Evolutionary conservation across 345 rosid genomes (phyloP), one percentile per base, ranked within the genome.

Genomic region (Camelina neglecta): DNA sequence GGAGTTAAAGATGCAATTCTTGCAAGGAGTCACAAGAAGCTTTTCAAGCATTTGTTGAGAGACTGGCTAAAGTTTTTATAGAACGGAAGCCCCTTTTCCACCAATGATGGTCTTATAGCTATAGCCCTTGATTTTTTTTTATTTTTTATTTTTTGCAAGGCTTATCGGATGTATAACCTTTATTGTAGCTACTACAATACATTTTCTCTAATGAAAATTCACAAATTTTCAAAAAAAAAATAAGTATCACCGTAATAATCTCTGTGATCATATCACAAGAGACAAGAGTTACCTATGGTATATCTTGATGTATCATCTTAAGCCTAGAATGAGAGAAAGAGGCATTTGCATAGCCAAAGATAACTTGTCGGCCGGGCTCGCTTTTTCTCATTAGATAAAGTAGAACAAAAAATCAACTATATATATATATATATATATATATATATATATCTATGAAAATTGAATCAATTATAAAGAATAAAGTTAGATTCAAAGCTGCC

Each of bases 241-340:
- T n/a, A n/a, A n/a, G n/a, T n/a, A 18, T 7, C 13, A 8, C 9
- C 10, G 2, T 8, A 58, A 2, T 8, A n/a, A 58, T 11, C 2
- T 51, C 48, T 20, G 2, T 7, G 3, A 35, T 12, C 53, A 33
- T 13, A 50, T 50, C 12, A 12, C 12, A 36, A 4, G 20, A 23
- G 24, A 29, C 29, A 26, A 29, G 31, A 29, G 31, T 50, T 23
- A 23, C 24, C 11, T 26, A 16, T 31, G 20, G 6, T 2, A 16
- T 15, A 11, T 29, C 7, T 58, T 13, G 3, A 18, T 41, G 15
- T 39, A 18, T 73, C 76, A 63, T 62, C 76, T 24, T 53, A 63
- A 53, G 55, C 69, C 69, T 73, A 63, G 76, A 73, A 73, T 73
- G 55, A 63, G 70, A 53, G 76, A 53, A 53, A 73, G 62, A 73